These are phyloP conservation scores for Hypoxylon sp. DNA, from an alignment of 2,329 filamentous ascomycete species.

Conservation along the genomic window DNA sequence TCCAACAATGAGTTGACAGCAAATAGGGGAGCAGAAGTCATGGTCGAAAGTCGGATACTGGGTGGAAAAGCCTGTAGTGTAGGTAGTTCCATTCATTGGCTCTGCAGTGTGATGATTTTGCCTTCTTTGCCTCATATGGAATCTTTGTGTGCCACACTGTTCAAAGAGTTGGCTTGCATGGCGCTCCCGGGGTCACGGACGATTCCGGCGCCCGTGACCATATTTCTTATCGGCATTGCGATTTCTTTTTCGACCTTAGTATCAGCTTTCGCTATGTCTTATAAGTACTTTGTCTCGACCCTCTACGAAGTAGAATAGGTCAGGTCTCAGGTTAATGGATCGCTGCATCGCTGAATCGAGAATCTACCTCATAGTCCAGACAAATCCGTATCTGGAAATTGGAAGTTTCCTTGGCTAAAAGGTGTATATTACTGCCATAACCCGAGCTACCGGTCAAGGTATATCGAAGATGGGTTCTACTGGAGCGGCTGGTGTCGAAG, in stretches of 20 bases:
- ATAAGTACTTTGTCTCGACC: constrained; percentile 12
- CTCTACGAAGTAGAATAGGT: background rate
- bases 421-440: background rate
- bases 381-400: background rate
- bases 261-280: constrained; percentile 10
- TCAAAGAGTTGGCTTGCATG: background rate
- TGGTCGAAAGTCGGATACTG: background rate
- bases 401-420: background rate
- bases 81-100: background rate
- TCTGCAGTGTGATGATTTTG: background rate
- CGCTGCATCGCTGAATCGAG: background rate
- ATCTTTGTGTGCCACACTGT: constrained; percentile 3
- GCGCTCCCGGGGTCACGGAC: too few species aligned
- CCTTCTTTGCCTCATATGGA: background rate
- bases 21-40: too few species aligned
- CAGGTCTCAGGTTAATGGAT: background rate
- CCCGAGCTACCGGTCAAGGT: background rate
- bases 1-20: too few species aligned
- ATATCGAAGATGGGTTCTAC: constrained; percentile 32
- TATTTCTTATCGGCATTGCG: constrained; percentile 7
- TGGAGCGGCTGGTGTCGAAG: constrained; percentile 25
- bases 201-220: too few species aligned
- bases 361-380: background rate
- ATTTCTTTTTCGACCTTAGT: background rate
- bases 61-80: background rate